Evolutionary conservation across 169 alveolate genomes (phyloP), one percentile per base, ranked within the genome.

Genomic region (Cardiosporidium cionae): DNA sequence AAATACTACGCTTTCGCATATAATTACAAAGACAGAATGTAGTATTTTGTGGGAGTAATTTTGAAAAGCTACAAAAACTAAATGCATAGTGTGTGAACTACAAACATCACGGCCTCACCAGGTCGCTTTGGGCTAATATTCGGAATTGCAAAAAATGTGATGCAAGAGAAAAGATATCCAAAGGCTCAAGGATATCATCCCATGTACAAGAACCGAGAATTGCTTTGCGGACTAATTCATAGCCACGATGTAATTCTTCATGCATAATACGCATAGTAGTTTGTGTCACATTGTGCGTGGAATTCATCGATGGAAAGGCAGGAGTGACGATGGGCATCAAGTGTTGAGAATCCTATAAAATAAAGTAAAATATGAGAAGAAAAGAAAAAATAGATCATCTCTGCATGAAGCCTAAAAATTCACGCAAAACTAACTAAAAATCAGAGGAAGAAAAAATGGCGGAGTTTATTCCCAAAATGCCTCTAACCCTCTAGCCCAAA

Each of bases 281-380:
- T 67, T 81, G 84, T 5, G 97, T 92, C 29, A 96, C 98, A 80
- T 93, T 93, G 74, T 94, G 82, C 1, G 86, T 74, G n/a, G 99
- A 89, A 80, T 97, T 97, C 96, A 94, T 95, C 16, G 97, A 85
- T 3, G 99, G 99, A 78, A 91, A 95, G 1, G 99, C 98, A 0
- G 99, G 99, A 2, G 99, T 96, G 63, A 97, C 91, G 54, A 97
- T 94, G 35, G 98, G 96, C 95, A 97, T 94, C 36, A 92, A 84
- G 72, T 92, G 97, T 27, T 89, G 89, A 58, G 93, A 87, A 70
- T 92, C 97, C 88, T 74, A 35, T 22, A 67, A 7, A 3, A 35
- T 29, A 16, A 44, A 16, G 58, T 44, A 16, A 44, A n/a, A 44
- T 44, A 44, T 44, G n/a, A n/a, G n/a, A n/a, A n/a, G n/a, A n/a